Percentiles rank a stretch among this genome's conserved stretches.
These are phyloP conservation scores for Cyberlindnera lachancei DNA, from an alignment of 805 yeast genomes.

Conservation along the genomic window DNA sequence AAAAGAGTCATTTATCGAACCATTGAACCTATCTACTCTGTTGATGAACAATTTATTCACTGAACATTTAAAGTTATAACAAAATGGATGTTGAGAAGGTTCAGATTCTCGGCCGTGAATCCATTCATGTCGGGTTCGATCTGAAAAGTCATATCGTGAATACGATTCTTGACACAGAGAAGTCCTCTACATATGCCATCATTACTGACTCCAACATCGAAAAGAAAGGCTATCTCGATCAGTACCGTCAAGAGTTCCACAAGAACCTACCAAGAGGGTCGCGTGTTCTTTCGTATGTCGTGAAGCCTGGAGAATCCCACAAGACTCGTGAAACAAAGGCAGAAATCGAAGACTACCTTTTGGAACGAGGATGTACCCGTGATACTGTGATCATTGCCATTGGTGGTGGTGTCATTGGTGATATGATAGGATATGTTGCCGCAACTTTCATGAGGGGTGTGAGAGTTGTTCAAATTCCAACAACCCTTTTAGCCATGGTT, in stretches of 20 bases:
- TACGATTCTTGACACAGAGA: conserved; percentile 51
- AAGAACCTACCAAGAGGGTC: conserved; percentile 40
- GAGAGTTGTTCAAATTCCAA: conserved; percentile 87
- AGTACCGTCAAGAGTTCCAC: conserved; percentile 37
- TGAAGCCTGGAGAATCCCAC: conserved; percentile 90
- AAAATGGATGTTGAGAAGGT: conserved; percentile 36
- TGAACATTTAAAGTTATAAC: neutral
- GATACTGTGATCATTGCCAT: conserved; percentile 91
- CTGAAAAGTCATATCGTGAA: conserved; percentile 67
- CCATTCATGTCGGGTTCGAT: conserved; percentile 85
- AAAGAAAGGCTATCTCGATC: conserved; percentile 51
- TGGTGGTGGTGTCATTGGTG: conserved; percentile 99
- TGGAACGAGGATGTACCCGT: conserved; percentile 83
- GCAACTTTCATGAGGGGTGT: conserved; percentile 99
- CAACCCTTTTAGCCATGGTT: conserved; percentile 92
- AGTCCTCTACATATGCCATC: conserved; percentile 88
- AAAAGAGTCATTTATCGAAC: too few species aligned
- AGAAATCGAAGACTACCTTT: conserved; percentile 81
- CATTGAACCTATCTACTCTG: too few species aligned
- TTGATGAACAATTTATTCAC: too few species aligned
- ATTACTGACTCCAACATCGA: conserved; percentile 80
- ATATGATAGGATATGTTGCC: conserved; percentile 98
- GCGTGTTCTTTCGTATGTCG: conserved; percentile 64
- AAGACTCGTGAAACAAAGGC: conserved; percentile 88
- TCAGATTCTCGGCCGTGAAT: conserved; percentile 70